These are phyloP conservation scores for Colletotrichum lentis DNA, from an alignment of 2,329 filamentous ascomycete genomes.

Conservation along the genomic window DNA sequence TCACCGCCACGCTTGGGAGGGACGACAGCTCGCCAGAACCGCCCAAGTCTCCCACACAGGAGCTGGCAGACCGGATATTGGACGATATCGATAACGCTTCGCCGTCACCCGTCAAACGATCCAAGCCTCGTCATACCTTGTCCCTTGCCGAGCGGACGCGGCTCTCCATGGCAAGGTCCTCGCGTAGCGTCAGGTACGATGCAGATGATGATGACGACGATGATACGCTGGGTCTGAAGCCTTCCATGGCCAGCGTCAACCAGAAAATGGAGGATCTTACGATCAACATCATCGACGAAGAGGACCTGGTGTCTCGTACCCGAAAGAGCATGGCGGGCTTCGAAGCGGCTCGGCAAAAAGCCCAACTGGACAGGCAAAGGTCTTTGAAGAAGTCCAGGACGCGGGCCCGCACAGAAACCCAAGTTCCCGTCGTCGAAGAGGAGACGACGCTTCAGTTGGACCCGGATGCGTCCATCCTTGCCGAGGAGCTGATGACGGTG, in stretches of 20 bases:
- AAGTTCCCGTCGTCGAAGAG: conserved; percentile 60
- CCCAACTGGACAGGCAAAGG: conserved; percentile 63
- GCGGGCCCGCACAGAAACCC: conserved; percentile 51
- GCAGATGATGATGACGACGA: conserved; percentile 46
- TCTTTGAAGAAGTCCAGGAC: conserved; percentile 56
- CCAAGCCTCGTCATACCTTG: conserved; percentile 61
- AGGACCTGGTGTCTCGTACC: conserved; percentile 66
- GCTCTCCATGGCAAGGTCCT: conserved; percentile 76
- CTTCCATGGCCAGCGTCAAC: conserved; percentile 14
- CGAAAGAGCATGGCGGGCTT: conserved; percentile 69
- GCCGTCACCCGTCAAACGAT: conserved; percentile 63
- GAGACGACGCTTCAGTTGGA: conserved; percentile 49
- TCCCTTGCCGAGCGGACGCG: conserved; percentile 82
- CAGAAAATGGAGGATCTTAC: conserved; percentile 30
- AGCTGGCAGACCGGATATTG: conserved; percentile 65
- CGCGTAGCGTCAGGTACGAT: conserved; percentile 45
- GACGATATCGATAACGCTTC: conserved; percentile 63
- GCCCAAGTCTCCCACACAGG: conserved; percentile 55
- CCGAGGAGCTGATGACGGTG: conserved; percentile 73
- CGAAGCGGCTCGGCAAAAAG: conserved; percentile 67
- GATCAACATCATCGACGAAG: conserved; percentile 48
- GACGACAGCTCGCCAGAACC: conserved; percentile 35
- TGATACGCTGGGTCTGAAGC: conserved; percentile 38
- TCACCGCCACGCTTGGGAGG: conserved; percentile 12
- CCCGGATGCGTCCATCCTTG: conserved; percentile 58